Evolutionary conservation across 495 filamentous ascomycete genomes (phyloP).

Genomic region (Penicillium tannophilum): DNA sequence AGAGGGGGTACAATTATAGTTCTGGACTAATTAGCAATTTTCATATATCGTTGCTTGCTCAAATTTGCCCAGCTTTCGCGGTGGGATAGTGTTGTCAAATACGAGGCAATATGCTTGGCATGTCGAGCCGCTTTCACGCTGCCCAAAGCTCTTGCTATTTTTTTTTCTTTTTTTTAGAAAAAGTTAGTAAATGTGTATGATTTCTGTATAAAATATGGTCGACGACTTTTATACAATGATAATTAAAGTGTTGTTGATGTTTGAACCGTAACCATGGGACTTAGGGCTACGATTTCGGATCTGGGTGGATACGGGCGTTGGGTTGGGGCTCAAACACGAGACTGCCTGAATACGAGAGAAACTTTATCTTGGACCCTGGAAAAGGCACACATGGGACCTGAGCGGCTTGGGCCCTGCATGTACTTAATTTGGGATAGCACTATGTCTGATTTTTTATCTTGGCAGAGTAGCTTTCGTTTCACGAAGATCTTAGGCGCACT

Average conservation of each 20-base stretch:
- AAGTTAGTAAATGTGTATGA: not conserved
- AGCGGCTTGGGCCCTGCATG: not conserved
- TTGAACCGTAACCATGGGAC: not conserved
- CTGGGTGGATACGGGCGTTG: not conserved
- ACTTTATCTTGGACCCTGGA: not conserved
- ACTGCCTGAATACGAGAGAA: slow-evolving; percentile 4
- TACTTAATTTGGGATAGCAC: not conserved
- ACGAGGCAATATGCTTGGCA: slow-evolving; percentile 7
- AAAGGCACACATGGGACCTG: not conserved
- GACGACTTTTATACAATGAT: too few species aligned
- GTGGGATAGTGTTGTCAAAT: slow-evolving; percentile 5
- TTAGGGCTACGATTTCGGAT: not conserved
- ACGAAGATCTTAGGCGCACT: too few species aligned
- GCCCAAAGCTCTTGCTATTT: too few species aligned
- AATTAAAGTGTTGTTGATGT: not conserved
- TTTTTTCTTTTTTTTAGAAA: too few species aligned
- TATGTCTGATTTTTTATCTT: too few species aligned
- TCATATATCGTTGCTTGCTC: not conserved
- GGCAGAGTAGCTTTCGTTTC: too few species aligned
- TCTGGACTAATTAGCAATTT: too few species aligned
- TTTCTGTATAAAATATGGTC: not conserved
- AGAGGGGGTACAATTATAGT: not conserved
- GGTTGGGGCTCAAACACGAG: not conserved
- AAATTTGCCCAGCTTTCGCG: not conserved
- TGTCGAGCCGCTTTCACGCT: not conserved